Percentiles rank a stretch among this genome's conserved stretches.
Evolutionary conservation across 768 basidiomycete genomes (phyloP).

Genomic region (Cytidiella melzeri): DNA sequence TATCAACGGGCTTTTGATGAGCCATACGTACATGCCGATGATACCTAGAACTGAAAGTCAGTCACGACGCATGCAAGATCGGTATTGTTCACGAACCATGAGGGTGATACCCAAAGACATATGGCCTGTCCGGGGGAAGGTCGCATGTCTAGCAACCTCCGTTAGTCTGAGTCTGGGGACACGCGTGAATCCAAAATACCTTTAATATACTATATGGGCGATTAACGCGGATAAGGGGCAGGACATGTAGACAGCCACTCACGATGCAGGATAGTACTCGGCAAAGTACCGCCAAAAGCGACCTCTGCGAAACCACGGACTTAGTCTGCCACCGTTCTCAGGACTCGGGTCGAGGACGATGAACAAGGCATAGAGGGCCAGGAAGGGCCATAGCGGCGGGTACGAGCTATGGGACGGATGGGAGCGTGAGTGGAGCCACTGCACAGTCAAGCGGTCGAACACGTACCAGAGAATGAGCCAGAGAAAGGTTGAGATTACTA

Average conservation of each 20-base stretch:
- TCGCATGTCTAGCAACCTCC: slow-evolving; percentile 63
- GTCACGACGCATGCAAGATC: background rate
- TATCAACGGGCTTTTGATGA: background rate
- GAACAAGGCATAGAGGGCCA: slow-evolving; percentile 78
- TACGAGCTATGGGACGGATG: slow-evolving; percentile 62
- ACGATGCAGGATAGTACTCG: slow-evolving; percentile 88
- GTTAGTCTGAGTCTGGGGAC: background rate
- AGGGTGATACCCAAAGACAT: slow-evolving; percentile 98
- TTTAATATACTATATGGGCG: slow-evolving; percentile 39
- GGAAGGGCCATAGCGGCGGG: slow-evolving; percentile 82
- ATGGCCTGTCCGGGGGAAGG: slow-evolving; percentile 85
- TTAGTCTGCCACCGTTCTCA: slow-evolving; percentile 63
- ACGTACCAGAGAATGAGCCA: slow-evolving; percentile 84
- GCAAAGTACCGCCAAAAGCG: slow-evolving; percentile 88
- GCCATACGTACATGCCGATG: slow-evolving; percentile 83
- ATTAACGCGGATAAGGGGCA: slow-evolving; percentile 1
- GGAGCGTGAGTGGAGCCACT: background rate
- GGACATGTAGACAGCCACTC: slow-evolving; percentile 29
- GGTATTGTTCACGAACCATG: slow-evolving; percentile 57
- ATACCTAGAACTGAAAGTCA: slow-evolving; percentile 53
- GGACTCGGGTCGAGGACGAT: slow-evolving; percentile 72
- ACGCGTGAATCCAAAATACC: slow-evolving; percentile 26
- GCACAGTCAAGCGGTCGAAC: background rate
- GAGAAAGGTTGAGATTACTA: slow-evolving; percentile 55
- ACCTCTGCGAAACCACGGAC: slow-evolving; percentile 64